Base-by-base conservation (phyloP, 441 rosid species). In the Omphalea diandra region DNA sequence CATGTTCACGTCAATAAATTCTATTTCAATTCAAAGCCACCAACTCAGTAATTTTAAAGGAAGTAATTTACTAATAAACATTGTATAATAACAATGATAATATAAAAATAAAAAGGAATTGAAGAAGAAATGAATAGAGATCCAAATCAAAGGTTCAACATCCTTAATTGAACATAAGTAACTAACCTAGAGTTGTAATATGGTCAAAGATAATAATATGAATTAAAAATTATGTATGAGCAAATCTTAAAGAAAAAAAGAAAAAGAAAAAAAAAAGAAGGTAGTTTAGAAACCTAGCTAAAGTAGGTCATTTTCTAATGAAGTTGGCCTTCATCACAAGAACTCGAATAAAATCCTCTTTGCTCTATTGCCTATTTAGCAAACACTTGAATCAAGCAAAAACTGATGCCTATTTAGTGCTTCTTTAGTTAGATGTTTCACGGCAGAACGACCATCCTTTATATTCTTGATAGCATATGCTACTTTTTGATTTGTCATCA, bases 251-350 rank as follows among this genome's bases (percentile, higher is more conserved):
- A n/a, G n/a, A n/a, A 31, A 3, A 46, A 64, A 46, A 38, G n/a
- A n/a, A n/a, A n/a, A n/a, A n/a, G n/a, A 46, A 27, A 10, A 12
- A 15, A 20, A 11, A 0, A 6, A 17, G n/a, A 59, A n/a, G 10
- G n/a, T n/a, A n/a, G n/a, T 27, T 38, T 24, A 11, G 11, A 58
- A 38, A 93, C 98, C 97, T 91, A 12, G 98, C 92, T 68, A 94
- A 86, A 73, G 98, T 97, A 26, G 98, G 98, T 32, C 93, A 80
- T 78, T 91, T 91, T 73, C 88, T 80, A 75, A n/a, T 90, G 96
- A 26, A 97, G 92, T 78, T 87, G 95, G 27, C 80, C 89, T 70
- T 87, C 88, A n/a, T 82, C 85, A 64, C 69, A 76, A 50, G 85
- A 75, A 63, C 77, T 79, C 11, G 76, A 82, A 54, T 87, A 97